Conservation (phyloP, 1,284 basidiomycete genomes). For the Uromyces viciae-fabae region DNA sequence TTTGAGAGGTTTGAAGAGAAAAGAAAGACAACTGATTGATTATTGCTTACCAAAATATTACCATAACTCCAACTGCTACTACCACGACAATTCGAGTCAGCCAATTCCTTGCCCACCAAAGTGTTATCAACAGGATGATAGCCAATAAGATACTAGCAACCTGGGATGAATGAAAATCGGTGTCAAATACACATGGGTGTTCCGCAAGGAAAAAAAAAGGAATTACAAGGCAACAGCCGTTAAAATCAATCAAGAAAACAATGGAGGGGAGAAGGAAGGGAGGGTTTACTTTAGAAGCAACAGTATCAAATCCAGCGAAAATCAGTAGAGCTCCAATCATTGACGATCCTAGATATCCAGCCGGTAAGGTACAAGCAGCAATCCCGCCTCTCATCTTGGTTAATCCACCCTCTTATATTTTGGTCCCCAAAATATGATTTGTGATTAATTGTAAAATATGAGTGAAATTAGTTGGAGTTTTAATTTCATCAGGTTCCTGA, state of each 20-base stretch:
- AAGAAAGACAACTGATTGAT: background rate
- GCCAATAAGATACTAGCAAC: conserved; percentile 39
- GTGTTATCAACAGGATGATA: conserved; percentile 21
- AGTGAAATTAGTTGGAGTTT: no score
- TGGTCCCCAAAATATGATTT: conserved; percentile 50
- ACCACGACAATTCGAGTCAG: conserved; percentile 26
- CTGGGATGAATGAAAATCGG: no score
- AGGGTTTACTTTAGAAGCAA: conserved; percentile 72
- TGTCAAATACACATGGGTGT: conserved; percentile 57
- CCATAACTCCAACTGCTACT: conserved; percentile 33
- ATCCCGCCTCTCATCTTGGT: conserved; percentile 92
- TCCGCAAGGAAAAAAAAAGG: conserved; percentile 56
- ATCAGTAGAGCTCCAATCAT: conserved; percentile 85
- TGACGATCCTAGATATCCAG: conserved; percentile 86
- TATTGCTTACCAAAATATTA: conserved; percentile 12
- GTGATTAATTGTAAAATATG: background rate
- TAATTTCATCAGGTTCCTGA: no score
- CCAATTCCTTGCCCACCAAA: conserved; percentile 45
- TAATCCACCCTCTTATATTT: conserved; percentile 68
- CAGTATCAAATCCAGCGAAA: conserved; percentile 83
- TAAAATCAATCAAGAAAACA: conserved; percentile 49
- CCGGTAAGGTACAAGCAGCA: conserved; percentile 70
- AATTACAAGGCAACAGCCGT: background rate
- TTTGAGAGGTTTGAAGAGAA: background rate
- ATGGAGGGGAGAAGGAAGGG: background rate